A percentile compares a stretch with the other conserved stretches of the same genome.
phyloP scores from a whole-genome alignment of 2,329 filamentous ascomycete species.

The Trichoderma atroviride region DNA sequence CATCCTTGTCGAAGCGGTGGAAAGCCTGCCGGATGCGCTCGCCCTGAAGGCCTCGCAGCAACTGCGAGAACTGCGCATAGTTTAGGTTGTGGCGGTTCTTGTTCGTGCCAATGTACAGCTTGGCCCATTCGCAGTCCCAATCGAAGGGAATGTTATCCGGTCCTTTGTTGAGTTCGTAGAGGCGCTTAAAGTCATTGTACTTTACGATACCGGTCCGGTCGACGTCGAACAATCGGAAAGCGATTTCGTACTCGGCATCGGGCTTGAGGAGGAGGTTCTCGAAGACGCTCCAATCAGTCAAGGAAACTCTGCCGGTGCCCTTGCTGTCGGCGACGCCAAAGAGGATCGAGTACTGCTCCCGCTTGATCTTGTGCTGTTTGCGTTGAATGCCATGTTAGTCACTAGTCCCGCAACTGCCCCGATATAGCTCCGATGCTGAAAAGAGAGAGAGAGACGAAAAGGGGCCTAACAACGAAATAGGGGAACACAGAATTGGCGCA shows the following conservation, averaged over 20 bases:
- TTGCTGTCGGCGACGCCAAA: constrained; percentile 88
- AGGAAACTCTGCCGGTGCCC: constrained; percentile 69
- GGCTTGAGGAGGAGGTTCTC: constrained; percentile 92
- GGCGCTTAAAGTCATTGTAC: constrained; percentile 81
- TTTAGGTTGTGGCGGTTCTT: constrained; percentile 88
- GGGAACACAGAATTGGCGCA: background rate
- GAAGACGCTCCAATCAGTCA: constrained; percentile 90
- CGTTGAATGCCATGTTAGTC: constrained; percentile 7
- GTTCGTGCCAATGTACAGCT: constrained; percentile 87
- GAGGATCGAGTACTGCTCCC: constrained; percentile 91
- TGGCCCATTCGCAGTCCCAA: constrained; percentile 96
- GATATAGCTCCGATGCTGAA: constrained; percentile 13
- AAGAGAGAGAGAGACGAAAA: background rate
- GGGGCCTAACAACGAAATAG: background rate
- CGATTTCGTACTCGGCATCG: constrained; percentile 98
- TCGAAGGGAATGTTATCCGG: constrained; percentile 86
- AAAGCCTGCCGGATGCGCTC: constrained; percentile 97
- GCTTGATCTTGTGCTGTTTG: constrained; percentile 90
- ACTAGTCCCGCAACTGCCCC: constrained; percentile 19
- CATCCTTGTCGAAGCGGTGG: constrained; percentile 85
- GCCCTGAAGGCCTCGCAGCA: constrained; percentile 93
- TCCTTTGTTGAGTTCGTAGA: constrained; percentile 90
- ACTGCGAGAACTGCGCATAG: constrained; percentile 96
- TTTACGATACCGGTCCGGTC: constrained; percentile 82
- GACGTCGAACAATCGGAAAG: constrained; percentile 93